Percentiles rank a stretch among this genome's conserved stretches.
Evolutionary conservation across 176 grass and related monocot species (phyloP).

Genomic region (Dactylis glomerata): DNA sequence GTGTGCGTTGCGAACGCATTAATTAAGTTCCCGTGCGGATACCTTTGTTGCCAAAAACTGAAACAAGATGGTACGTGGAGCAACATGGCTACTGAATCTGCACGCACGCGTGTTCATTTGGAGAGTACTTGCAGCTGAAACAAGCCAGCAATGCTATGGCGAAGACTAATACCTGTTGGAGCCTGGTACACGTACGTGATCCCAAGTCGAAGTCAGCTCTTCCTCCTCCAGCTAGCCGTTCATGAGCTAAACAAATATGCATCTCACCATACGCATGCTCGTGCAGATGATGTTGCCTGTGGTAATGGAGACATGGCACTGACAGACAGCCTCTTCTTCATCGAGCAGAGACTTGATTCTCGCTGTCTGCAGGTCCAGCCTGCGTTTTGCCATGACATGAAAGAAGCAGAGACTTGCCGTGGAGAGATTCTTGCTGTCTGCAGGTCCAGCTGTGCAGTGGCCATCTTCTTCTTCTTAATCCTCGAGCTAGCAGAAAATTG

Average conservation of each 20-base stretch:
- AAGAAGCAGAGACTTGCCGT: background rate
- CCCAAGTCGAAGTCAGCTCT: background rate
- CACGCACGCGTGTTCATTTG: background rate
- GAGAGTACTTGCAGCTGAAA: background rate
- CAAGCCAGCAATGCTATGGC: background rate
- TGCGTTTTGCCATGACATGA: background rate
- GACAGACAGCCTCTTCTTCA: background rate
- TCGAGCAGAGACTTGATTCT: too few species aligned
- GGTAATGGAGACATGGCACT: background rate
- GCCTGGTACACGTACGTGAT: background rate
- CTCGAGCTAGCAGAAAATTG: background rate
- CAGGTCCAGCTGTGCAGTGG: background rate
- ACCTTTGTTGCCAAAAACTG: conserved; percentile 21
- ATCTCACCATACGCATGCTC: background rate
- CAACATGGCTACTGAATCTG: too few species aligned
- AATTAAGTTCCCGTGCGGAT: background rate
- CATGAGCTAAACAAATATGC: background rate
- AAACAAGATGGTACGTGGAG: background rate
- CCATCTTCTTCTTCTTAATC: background rate
- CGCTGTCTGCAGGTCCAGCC: too few species aligned
- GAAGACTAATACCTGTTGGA: too few species aligned
- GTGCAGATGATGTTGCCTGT: background rate
- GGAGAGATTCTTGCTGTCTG: background rate
- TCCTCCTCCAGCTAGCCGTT: background rate
- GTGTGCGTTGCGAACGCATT: background rate